phyloP scores from a whole-genome alignment of 305 asterid genomes.

The Ajuga reptans region DNA sequence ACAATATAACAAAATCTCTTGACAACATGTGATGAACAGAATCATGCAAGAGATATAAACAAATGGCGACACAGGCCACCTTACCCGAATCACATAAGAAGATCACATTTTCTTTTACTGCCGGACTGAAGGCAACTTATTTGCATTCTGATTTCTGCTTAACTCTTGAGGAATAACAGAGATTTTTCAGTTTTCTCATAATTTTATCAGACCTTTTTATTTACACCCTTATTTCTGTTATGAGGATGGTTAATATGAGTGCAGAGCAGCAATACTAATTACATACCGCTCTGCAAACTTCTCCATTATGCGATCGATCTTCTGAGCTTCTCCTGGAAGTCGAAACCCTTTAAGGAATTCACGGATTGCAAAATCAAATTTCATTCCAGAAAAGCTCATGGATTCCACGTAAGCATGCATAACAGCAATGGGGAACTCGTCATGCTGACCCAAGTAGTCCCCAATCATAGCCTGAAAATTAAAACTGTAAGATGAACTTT shows the following conservation, averaged over 20 bases:
- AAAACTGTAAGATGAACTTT: slow-evolving; percentile 23
- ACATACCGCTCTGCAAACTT: slow-evolving; percentile 92
- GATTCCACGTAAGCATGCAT: slow-evolving; percentile 91
- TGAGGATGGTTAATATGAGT: slow-evolving; percentile 16
- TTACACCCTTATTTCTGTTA: not conserved
- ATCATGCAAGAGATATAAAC: not conserved
- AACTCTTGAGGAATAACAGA: slow-evolving; percentile 17
- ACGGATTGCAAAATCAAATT: slow-evolving; percentile 71
- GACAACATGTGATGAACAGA: not conserved
- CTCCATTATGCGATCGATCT: slow-evolving; percentile 91
- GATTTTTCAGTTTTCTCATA: slow-evolving; percentile 4
- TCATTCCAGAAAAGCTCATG: slow-evolving; percentile 80
- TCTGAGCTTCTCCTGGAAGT: slow-evolving; percentile 94
- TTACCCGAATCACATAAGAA: not conserved
- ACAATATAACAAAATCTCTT: not conserved
- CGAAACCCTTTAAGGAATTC: slow-evolving; percentile 84
- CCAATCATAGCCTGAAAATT: slow-evolving; percentile 69
- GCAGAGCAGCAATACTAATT: slow-evolving; percentile 24
- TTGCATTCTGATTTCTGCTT: not conserved
- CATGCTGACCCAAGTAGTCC: slow-evolving; percentile 79
- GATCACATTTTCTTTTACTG: slow-evolving; percentile 7
- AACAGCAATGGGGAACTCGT: slow-evolving; percentile 73
- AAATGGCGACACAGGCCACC: not conserved
- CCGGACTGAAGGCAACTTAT: not conserved
- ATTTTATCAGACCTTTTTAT: not conserved